Conservation (phyloP, 2,329 filamentous ascomycete species). For the Penicillium sp. region DNA sequence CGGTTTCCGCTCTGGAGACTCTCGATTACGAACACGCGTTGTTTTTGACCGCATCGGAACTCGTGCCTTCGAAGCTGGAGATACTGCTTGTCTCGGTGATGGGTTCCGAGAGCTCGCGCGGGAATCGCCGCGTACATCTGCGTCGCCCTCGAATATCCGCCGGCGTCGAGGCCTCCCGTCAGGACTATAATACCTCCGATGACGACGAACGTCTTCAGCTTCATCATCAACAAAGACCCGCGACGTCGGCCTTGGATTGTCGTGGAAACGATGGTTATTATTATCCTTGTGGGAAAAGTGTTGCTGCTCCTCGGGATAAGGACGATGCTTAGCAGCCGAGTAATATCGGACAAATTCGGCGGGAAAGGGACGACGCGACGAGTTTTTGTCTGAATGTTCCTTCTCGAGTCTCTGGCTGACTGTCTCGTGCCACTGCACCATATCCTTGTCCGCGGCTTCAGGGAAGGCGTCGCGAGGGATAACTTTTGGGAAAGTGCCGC, state of each 20-base stretch:
- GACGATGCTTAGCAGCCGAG: conserved; percentile 29
- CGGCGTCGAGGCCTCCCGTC: conserved; percentile 2
- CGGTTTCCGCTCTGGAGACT: conserved; percentile 15
- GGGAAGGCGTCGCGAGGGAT: conserved; percentile 71
- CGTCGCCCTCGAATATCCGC: neutral
- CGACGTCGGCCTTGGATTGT: neutral
- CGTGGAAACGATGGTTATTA: conserved; percentile 5
- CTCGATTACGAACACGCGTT: conserved; percentile 18
- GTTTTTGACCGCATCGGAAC: conserved; percentile 23
- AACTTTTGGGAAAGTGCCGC: conserved; percentile 53
- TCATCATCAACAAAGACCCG: conserved; percentile 9
- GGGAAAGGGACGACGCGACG: conserved; percentile 25
- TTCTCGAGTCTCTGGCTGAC: conserved; percentile 68
- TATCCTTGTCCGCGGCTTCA: conserved; percentile 67
- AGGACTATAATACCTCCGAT: conserved; percentile 8
- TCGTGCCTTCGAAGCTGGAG: conserved; percentile 21
- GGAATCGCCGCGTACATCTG: conserved; percentile 7
- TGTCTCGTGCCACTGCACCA: conserved; percentile 78
- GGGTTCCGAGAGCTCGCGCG: conserved; percentile 7
- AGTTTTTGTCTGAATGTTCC: conserved; percentile 49
- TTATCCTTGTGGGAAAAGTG: conserved; percentile 10
- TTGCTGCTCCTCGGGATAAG: conserved; percentile 22
- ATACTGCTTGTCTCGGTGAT: conserved; percentile 4
- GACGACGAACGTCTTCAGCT: conserved; percentile 4
- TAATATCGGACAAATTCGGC: conserved; percentile 22